Evolutionary conservation across 2,329 filamentous ascomycete species (phyloP).

Genomic region (Cercospora zeina): DNA sequence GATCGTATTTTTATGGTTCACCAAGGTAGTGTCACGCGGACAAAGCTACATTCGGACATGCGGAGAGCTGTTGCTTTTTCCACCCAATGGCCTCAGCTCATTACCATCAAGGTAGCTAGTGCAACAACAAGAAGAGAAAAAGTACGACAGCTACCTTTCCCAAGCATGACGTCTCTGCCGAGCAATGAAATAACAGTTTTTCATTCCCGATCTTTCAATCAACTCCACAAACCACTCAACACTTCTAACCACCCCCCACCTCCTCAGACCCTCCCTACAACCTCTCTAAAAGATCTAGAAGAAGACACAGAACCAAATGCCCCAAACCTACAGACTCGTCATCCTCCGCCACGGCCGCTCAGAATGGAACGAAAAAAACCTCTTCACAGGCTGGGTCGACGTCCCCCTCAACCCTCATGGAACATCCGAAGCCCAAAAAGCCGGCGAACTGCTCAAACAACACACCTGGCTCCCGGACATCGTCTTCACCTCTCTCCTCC

Average conservation of each 20-base stretch:
- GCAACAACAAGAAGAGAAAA: neutral
- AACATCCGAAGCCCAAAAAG: conserved; percentile 20
- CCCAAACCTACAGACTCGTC: conserved; percentile 18
- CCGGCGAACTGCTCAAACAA: conserved; percentile 8
- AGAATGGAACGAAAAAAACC: conserved; percentile 25
- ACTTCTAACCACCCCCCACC: neutral
- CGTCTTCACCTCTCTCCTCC: neutral
- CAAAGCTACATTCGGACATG: neutral
- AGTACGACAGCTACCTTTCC: neutral
- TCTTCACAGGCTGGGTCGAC: conserved; percentile 29
- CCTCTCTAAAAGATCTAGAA: neutral
- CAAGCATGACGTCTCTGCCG: neutral
- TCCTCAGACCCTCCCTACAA: too few relatives aligned
- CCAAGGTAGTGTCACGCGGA: neutral
- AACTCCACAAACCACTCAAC: neutral
- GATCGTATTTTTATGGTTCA: neutral
- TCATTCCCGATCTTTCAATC: too few relatives aligned
- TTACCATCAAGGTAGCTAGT: neutral
- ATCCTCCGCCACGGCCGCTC: conserved; percentile 26
- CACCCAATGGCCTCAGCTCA: neutral
- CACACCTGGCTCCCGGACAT: neutral
- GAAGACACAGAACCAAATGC: neutral
- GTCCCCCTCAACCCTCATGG: conserved; percentile 24
- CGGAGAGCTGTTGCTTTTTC: neutral
- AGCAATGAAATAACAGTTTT: neutral